Percentiles rank a stretch among this genome's conserved stretches.
Evolutionary conservation across 768 basidiomycete genomes (phyloP).

Genomic region (Mycena olivaceomarginata): DNA sequence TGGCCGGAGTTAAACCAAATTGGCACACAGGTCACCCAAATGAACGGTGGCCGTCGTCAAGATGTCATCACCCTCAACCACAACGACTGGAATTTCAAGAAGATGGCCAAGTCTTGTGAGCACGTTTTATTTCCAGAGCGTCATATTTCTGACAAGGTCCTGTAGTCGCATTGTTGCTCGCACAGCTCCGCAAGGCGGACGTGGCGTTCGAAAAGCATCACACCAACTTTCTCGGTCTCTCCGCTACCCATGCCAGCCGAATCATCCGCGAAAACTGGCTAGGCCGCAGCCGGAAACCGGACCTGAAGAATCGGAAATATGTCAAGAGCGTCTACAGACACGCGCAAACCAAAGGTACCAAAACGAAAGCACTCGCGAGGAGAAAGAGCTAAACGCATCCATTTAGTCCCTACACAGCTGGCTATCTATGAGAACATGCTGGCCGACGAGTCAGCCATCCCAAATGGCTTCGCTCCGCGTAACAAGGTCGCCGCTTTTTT

Average conservation of each 20-base stretch:
- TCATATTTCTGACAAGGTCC: not conserved
- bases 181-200: not conserved
- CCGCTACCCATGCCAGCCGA: not conserved
- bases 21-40: slow-evolving; percentile 44
- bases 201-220: not conserved
- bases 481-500: slow-evolving; percentile 1
- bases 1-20: slow-evolving; percentile 28
- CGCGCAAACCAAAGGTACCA: not conserved
- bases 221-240: not conserved
- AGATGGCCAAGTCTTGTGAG: slow-evolving; percentile 22
- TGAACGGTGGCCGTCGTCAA: slow-evolving; percentile 46
- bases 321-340: not conserved
- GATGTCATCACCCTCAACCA: slow-evolving; percentile 45
- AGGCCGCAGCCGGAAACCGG: not conserved
- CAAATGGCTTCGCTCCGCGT: too few relatives aligned
- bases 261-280: not conserved
- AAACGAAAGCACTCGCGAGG: not conserved
- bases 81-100: slow-evolving; percentile 47
- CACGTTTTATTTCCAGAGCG: not conserved
- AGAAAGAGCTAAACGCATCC: not conserved
- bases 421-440: not conserved
- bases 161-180: not conserved
- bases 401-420: not conserved
- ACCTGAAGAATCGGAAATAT: not conserved
- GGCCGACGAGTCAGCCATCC: too few relatives aligned